Conservation (phyloP, 2,329 filamentous ascomycete species). For the Scortechinia acanthostroma region DNA sequence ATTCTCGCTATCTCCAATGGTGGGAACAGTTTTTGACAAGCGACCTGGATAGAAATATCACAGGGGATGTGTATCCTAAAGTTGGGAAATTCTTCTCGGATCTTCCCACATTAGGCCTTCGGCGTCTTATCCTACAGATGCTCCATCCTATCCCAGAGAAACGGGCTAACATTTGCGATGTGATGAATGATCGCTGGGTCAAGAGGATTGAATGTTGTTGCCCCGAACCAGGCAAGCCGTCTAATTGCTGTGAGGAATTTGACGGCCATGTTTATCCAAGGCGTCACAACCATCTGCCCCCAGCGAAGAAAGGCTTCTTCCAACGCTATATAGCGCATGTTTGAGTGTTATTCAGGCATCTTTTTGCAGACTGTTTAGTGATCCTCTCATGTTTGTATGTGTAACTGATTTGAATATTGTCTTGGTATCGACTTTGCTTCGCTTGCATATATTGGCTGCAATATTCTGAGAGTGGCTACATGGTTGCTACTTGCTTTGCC, state of each 20-base stretch:
- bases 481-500: no score
- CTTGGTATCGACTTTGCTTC: no score
- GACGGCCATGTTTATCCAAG: no score
- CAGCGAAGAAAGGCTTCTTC: background rate
- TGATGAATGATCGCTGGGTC: slow-evolving; percentile 66
- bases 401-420: no score
- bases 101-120: slow-evolving; percentile 61
- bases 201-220: slow-evolving; percentile 70
- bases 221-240: background rate
- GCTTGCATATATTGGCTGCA: no score
- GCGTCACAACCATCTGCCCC: background rate
- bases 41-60: no score
- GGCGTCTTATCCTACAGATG: slow-evolving; percentile 72
- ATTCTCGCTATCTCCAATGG: slow-evolving; percentile 54
- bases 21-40: slow-evolving; percentile 64
- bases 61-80: slow-evolving; percentile 63
- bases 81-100: slow-evolving; percentile 56
- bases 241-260: no score
- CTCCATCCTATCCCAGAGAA: slow-evolving; percentile 70
- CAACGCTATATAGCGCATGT: no score
- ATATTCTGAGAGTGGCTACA: no score
- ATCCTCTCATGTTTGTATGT: no score
- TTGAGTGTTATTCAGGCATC: no score
- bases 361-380: no score
- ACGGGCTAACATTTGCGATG: slow-evolving; percentile 63